These are phyloP conservation scores for Trifolium dubium DNA, from an alignment of 306 rosid species.

Conservation along the genomic window DNA sequence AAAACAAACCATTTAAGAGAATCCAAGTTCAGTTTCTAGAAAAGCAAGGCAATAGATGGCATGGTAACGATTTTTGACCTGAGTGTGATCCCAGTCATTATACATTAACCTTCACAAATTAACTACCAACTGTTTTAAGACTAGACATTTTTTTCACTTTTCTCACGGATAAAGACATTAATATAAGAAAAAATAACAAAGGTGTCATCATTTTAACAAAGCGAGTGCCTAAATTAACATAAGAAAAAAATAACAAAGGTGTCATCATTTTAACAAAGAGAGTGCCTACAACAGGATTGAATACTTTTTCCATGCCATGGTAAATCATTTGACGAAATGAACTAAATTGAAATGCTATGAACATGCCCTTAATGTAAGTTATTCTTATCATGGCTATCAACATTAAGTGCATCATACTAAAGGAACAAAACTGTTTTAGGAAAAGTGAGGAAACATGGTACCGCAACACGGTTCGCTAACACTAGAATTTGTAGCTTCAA, in stretches of 20 bases:
- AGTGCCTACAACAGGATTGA: background rate
- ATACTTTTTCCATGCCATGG: background rate
- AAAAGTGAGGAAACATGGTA: background rate
- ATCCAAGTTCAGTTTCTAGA: no score
- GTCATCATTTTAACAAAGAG: background rate
- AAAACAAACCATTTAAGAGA: no score
- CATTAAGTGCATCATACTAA: background rate
- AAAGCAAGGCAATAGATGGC: no score
- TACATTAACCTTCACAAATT: background rate
- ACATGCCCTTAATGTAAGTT: slow-evolving; percentile 10
- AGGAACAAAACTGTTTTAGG: slow-evolving; percentile 4
- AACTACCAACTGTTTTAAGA: background rate
- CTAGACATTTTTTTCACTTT: background rate
- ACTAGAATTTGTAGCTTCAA: background rate
- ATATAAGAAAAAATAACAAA: background rate
- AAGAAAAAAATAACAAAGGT: background rate
- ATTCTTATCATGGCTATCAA: slow-evolving; percentile 1
- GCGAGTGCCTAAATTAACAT: background rate
- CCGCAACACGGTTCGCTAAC: background rate
- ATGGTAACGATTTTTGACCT: no score
- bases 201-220: background rate
- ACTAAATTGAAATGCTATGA: slow-evolving; percentile 30
- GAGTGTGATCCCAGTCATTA: no score
- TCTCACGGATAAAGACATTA: background rate
- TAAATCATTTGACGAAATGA: slow-evolving; percentile 36